Evolutionary conservation across 2,329 filamentous ascomycete species (phyloP).

Genomic region (Hypoxylon sp.): DNA sequence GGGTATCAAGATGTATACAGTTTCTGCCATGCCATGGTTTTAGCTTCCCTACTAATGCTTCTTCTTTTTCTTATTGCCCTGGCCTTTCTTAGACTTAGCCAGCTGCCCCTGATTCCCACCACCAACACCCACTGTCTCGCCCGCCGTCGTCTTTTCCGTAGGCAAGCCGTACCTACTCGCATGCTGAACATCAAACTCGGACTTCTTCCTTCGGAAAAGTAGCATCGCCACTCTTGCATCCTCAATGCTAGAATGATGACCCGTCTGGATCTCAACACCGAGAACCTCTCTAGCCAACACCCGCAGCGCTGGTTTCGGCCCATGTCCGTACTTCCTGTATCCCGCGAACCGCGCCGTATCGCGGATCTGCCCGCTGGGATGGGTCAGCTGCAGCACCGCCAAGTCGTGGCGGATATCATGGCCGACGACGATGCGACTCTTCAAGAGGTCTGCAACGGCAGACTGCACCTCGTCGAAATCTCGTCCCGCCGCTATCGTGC

Average conservation of each 20-base stretch:
- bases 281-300: constrained; percentile 65
- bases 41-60: constrained; percentile 44
- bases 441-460: constrained; percentile 71
- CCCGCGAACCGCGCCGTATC: constrained; percentile 83
- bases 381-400: constrained; percentile 76
- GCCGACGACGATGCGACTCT: constrained; percentile 72
- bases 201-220: constrained; percentile 83
- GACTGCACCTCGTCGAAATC: constrained; percentile 80
- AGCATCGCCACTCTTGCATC: constrained; percentile 93
- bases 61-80: constrained; percentile 54
- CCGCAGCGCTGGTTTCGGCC: constrained; percentile 73
- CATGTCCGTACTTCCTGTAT: constrained; percentile 74
- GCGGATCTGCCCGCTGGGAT: constrained; percentile 79
- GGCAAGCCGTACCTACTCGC: constrained; percentile 67
- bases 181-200: constrained; percentile 84
- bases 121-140: constrained; percentile 11
- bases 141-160: constrained; percentile 37
- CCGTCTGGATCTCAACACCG: constrained; percentile 68
- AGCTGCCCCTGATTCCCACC: constrained; percentile 1
- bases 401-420: constrained; percentile 78
- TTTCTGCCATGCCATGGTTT: no score
- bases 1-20: no score
- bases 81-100: constrained; percentile 49
- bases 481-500: constrained; percentile 62
- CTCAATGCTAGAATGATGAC: constrained; percentile 72